Evolutionary conservation across 1,284 basidiomycete species (phyloP).

Genomic region (Ganoderma resinaceum): DNA sequence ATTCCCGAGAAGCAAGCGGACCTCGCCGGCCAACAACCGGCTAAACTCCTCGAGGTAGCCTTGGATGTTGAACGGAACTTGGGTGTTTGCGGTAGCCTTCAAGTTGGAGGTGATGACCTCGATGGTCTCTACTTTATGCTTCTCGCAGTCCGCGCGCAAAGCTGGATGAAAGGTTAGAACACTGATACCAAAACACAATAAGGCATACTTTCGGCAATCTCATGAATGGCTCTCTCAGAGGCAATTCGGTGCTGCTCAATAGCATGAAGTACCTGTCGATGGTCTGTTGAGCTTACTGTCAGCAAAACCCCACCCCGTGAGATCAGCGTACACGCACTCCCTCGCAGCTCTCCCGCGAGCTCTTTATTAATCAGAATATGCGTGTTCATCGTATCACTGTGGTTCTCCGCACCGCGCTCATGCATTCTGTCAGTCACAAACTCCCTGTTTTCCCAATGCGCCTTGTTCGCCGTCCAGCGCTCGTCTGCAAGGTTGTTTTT

Average conservation of each 20-base stretch:
- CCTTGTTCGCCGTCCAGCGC: conserved; percentile 63
- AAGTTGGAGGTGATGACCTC: too few species aligned
- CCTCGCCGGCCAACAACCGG: conserved; percentile 78
- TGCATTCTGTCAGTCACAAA: conserved; percentile 65
- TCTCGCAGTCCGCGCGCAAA: conserved; percentile 66
- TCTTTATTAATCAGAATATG: conserved; percentile 55
- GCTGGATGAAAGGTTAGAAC: conserved; percentile 42
- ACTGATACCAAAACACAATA: neutral
- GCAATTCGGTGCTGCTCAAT: conserved; percentile 25
- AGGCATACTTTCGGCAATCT: conserved; percentile 31
- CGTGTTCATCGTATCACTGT: conserved; percentile 56
- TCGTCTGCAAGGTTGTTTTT: conserved; percentile 65
- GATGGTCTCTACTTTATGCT: conserved; percentile 69
- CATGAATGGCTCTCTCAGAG: conserved; percentile 27
- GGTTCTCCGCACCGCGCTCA: conserved; percentile 58
- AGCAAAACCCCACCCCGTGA: neutral
- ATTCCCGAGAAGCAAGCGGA: conserved; percentile 76
- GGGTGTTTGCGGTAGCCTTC: conserved; percentile 69
- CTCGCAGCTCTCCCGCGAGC: conserved; percentile 24
- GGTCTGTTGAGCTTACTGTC: conserved; percentile 10
- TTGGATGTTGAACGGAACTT: conserved; percentile 80
- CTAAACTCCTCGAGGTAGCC: conserved; percentile 83
- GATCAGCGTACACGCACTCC: conserved; percentile 8
- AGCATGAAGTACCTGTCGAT: conserved; percentile 26
- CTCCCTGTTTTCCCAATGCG: conserved; percentile 61